phyloP scores from a whole-genome alignment of 352 stramenopile genomes.

The Phytophthora pisi region DNA sequence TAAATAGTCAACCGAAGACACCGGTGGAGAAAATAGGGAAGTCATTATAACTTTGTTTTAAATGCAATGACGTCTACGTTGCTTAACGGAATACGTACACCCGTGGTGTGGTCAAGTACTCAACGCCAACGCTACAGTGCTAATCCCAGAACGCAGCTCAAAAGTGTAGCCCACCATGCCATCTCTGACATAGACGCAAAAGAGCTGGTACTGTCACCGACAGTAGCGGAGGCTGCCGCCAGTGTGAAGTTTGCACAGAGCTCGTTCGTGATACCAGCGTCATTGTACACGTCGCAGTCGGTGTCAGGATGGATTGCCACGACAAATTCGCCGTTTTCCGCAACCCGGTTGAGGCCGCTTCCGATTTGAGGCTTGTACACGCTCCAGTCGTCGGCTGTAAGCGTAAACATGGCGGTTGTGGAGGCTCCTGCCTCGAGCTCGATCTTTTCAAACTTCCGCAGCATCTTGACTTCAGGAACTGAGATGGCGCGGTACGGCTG shows the following conservation, averaged over 20 bases:
- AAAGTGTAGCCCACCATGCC: slow-evolving; percentile 12
- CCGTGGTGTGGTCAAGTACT: too few species aligned
- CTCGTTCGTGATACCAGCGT: slow-evolving; percentile 31
- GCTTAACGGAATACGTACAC: too few species aligned
- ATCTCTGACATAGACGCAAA: slow-evolving; percentile 7
- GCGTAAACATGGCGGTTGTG: slow-evolving; percentile 38
- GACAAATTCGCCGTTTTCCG: slow-evolving; percentile 71
- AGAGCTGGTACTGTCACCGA: slow-evolving; percentile 20
- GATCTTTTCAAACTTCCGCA: slow-evolving; percentile 84
- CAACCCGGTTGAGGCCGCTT: slow-evolving; percentile 51
- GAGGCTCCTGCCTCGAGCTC: slow-evolving; percentile 41
- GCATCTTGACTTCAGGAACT: slow-evolving; percentile 78
- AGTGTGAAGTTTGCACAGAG: slow-evolving; percentile 54
- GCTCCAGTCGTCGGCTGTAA: slow-evolving; percentile 59
- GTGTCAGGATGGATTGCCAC: slow-evolving; percentile 64
- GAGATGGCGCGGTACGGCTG: slow-evolving; percentile 63
- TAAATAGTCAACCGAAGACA: too few species aligned
- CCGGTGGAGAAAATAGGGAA: too few species aligned
- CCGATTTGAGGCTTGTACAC: slow-evolving; percentile 66
- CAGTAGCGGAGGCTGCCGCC: slow-evolving; percentile 11
- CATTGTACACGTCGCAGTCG: slow-evolving; percentile 71
- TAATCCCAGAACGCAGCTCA: slow-evolving; percentile 12
- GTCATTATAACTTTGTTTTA: too few species aligned
- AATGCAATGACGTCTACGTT: too few species aligned
- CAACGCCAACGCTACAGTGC: neutral